Evolutionary conservation across 164 flowering plant genomes (phyloP).

Genomic region (Magnolia changhungtana): DNA sequence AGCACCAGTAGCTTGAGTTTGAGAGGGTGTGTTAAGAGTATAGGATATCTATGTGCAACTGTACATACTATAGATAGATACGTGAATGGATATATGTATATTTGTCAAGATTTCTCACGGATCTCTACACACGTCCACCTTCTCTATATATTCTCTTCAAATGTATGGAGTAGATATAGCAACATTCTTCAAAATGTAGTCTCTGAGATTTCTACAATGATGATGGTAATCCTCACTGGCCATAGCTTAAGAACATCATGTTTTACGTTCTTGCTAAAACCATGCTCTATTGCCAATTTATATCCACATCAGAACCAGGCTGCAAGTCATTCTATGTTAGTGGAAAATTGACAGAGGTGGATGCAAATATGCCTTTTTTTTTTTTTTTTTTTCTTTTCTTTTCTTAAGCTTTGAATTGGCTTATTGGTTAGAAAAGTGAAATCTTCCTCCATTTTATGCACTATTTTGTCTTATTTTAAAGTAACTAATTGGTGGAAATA

Average conservation of each 20-base stretch:
- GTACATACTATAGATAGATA: too few species aligned
- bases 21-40: too few species aligned
- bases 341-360: too few species aligned
- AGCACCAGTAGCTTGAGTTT: too few species aligned
- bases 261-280: background rate
- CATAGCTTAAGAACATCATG: background rate
- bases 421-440: background rate
- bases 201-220: background rate
- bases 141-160: background rate
- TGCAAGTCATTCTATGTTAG: too few species aligned
- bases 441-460: slow-evolving; percentile 3
- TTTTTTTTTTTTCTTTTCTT: too few species aligned
- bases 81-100: too few species aligned
- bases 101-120: too few species aligned
- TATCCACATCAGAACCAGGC: too few species aligned
- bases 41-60: too few species aligned
- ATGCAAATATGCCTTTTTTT: background rate
- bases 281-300: too few species aligned
- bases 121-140: background rate
- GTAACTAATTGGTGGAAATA: slow-evolving; percentile 14
- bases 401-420: background rate
- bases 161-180: background rate
- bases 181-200: background rate
- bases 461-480: slow-evolving; percentile 4
- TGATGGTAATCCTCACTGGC: background rate